Conservation (phyloP, 768 basidiomycete genomes). For the Fistulinella prunicolor region DNA sequence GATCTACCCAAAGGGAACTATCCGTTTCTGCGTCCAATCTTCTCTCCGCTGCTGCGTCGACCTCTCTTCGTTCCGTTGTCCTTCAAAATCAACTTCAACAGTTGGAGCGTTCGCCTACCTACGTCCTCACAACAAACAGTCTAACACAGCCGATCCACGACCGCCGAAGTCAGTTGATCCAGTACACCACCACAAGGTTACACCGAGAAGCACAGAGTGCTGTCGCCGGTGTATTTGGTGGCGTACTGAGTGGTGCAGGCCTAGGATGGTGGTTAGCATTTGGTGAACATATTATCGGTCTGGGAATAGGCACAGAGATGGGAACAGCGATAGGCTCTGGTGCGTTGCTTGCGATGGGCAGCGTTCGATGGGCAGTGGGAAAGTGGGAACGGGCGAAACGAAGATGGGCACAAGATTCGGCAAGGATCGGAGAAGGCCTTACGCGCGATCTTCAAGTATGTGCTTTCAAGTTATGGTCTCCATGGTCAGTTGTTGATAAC, state of each 20-base stretch:
- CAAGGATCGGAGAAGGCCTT: slow-evolving; percentile 58
- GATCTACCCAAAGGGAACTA: slow-evolving; percentile 43
- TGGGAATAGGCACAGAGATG: slow-evolving; percentile 42
- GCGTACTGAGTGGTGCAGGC: slow-evolving; percentile 47
- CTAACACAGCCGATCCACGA: slow-evolving; percentile 50
- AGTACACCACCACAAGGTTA: slow-evolving; percentile 53
- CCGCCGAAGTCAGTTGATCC: slow-evolving; percentile 53
- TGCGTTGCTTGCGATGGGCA: slow-evolving; percentile 44
- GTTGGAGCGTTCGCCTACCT: slow-evolving; percentile 44
- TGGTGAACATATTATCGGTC: slow-evolving; percentile 38
- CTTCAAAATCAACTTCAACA: slow-evolving; percentile 60
- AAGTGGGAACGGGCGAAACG: slow-evolving; percentile 67
- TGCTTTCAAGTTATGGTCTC: neutral
- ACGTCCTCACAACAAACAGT: slow-evolving; percentile 41
- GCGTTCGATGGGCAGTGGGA: slow-evolving; percentile 61
- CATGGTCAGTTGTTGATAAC: slow-evolving; percentile 2
- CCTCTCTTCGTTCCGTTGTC: slow-evolving; percentile 46
- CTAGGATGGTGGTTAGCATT: slow-evolving; percentile 54
- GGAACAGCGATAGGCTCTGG: slow-evolving; percentile 61
- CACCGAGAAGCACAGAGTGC: slow-evolving; percentile 63
- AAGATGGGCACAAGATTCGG: slow-evolving; percentile 68
- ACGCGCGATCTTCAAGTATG: slow-evolving; percentile 62
- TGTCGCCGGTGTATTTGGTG: slow-evolving; percentile 48
- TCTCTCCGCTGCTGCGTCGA: slow-evolving; percentile 32
- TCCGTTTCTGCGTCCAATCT: slow-evolving; percentile 41